Evolutionary conservation across 805 yeast genomes (phyloP), one percentile per base, ranked within the genome.

Genomic region (Hanseniaspora thailandica): DNA sequence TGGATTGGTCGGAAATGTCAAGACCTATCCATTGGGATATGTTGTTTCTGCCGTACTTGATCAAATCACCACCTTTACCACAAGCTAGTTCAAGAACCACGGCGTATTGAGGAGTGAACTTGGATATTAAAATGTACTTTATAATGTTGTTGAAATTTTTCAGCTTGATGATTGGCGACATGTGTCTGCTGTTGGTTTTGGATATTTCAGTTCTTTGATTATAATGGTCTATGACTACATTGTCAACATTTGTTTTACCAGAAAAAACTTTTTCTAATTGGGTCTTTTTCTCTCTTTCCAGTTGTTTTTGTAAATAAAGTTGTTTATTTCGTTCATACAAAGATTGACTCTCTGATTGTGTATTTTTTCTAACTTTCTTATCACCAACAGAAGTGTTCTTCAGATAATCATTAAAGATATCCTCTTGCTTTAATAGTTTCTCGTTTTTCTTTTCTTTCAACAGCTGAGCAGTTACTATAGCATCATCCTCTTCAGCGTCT

Each of bases 21-120:
- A 93, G 75, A 1, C 98, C 98, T 52, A 89, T 80, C 59, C 84
- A 86, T 46, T 88, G 89, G 22, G 78, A 75, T 2, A 86, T 76
- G 20, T 77, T 71, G 1, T 86, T 83, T 59, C 78, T 78, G 49
- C 82, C 84, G 81, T 95, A 90, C 65, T 93, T 93, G 60, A 84
- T 79, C 61, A 93, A 70, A 69, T 93, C 99, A 26, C 99, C 99
- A 50, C 99, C 99, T 66, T 93, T 94, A 13, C 99, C 99, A 68
- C 97, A 89, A 15, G 96, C 96, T 54, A 90, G 67, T 63, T 93
- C 99, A 19, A 93, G 69, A 1, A 84, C 87, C 20, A 76, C 73
- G 39, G 76, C 75, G 56, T 77, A 69, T 45, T 71, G 70, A 34
- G 70, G 70, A 2, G 82, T 78, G 66, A 73, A 81, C 59, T 83